Percentiles rank a stretch among this genome's conserved stretches.
Conservation (phyloP, 306 rosid species). For the Myrica gale region DNA sequence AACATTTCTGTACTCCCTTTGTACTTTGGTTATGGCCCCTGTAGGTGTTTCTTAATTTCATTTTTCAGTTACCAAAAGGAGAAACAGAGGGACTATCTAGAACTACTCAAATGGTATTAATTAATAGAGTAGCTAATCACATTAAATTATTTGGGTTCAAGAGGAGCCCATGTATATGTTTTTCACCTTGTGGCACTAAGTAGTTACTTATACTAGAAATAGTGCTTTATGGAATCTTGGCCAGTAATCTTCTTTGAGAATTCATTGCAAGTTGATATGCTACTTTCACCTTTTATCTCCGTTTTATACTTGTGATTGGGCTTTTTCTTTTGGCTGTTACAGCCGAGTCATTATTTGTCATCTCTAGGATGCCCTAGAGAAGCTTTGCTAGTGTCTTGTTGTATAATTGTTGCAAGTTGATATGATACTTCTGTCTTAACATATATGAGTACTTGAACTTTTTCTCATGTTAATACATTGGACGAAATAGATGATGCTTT, state of each 20-base stretch:
- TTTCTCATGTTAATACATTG: conserved; percentile 19
- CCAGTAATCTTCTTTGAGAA: background rate
- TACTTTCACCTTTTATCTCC: background rate
- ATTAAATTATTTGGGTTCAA: background rate
- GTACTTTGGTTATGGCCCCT: background rate
- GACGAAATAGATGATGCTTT: conserved; percentile 21
- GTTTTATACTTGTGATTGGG: background rate
- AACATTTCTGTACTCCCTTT: background rate
- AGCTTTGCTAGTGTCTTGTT: background rate
- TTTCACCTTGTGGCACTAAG: background rate
- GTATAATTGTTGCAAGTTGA: background rate
- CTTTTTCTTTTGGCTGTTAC: background rate
- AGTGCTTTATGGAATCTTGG: background rate
- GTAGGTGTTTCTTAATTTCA: background rate
- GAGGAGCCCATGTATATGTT: background rate
- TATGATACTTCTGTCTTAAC: background rate
- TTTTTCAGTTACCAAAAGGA: background rate
- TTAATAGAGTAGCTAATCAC: background rate
- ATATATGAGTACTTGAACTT: conserved; percentile 16
- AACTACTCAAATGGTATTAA: background rate
- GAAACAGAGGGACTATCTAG: background rate
- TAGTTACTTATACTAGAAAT: background rate
- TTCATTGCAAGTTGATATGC: background rate
- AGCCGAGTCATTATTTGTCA: background rate
- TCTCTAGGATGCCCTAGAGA: background rate